These are phyloP conservation scores for Colletotrichum higginsianum DNA, from an alignment of 2,329 filamentous ascomycete genomes.

Conservation along the genomic window DNA sequence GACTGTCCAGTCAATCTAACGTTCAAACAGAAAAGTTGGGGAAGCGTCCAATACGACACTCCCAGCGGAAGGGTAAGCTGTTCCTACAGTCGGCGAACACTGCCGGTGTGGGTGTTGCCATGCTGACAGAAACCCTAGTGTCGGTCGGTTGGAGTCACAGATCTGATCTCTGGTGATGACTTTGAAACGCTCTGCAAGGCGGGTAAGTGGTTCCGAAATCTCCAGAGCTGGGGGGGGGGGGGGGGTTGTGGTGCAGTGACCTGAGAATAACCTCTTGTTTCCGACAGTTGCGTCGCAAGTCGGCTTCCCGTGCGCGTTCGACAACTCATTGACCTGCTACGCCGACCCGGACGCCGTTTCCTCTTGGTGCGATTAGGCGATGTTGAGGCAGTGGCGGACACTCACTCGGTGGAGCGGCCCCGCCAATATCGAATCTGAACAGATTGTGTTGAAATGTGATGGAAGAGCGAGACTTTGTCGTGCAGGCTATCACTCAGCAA, in stretches of 20 bases:
- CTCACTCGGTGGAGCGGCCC: no score
- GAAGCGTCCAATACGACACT: conserved; percentile 6
- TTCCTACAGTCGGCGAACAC: not conserved
- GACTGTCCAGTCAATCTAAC: not conserved
- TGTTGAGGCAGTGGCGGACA: no score
- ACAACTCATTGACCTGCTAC: not conserved
- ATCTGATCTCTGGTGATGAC: conserved; percentile 6
- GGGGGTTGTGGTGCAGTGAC: no score
- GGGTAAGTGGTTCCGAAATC: not conserved
- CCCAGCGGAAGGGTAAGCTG: conserved; percentile 6
- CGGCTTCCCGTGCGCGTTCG: conserved; percentile 3
- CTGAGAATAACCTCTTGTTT: not conserved
- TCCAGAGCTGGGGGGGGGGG: not conserved
- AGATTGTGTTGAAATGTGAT: no score
- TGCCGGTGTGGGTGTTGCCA: not conserved
- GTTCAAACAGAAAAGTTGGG: no score
- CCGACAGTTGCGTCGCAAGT: not conserved
- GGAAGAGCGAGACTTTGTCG: no score
- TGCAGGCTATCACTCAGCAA: no score
- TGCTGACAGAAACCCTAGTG: conserved; percentile 2
- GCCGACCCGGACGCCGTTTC: not conserved
- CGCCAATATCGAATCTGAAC: no score
- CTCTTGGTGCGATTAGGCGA: conserved; percentile 10
- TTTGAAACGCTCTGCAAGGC: not conserved
- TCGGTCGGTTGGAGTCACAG: not conserved